Evolutionary conservation across 2,329 filamentous ascomycete species (phyloP), one percentile per base, ranked within the genome.

Genomic region (Trichoderma sp.): DNA sequence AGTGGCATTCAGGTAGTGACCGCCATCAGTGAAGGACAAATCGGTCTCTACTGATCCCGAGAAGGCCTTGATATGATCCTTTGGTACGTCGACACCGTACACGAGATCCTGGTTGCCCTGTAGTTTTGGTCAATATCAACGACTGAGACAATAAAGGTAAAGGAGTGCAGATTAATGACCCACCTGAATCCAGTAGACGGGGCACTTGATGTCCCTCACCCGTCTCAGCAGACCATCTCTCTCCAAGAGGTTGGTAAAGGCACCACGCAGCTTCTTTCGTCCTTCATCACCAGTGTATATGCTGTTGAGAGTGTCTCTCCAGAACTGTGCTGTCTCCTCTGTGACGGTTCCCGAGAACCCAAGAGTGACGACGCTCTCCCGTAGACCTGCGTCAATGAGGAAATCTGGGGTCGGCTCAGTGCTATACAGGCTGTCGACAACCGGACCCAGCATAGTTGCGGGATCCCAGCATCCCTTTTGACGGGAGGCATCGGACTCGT

Each of bases 131-230:
- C 47, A 58, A 5, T 26, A 53, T 57, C 36, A 36, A 17, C 28
- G 32, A 20, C 34, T 26, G 43, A 67, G 30, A 53, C 39, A 30
- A 34, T 62, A 12, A 26, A 23, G 26, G 1, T 23, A n/a, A 47
- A 28, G 23, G 26, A 71, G 1, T 17, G n/a, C 26, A 53, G 36
- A 23, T 7, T 12, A 13, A 36, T 13, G 55, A 23, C 50, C 6
- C 78, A 86, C 85, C 76, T 87, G 85, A 17, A 87, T 78, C 86
- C 86, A 88, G 70, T 84, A 81, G 9, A 88, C 84, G 2, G 86
- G 86, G 70, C 85, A 88, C 71, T 79, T 82, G 71, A 88, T 76
- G 72, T 87, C 83, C 23, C 79, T 73, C 47, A 87, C 71, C 12
- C 86, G 80, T n/a, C 81, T 73, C 8, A 85, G 75, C 6, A 88